phyloP scores from a whole-genome alignment of 1,284 basidiomycete genomes.

The Melampsora americana region DNA sequence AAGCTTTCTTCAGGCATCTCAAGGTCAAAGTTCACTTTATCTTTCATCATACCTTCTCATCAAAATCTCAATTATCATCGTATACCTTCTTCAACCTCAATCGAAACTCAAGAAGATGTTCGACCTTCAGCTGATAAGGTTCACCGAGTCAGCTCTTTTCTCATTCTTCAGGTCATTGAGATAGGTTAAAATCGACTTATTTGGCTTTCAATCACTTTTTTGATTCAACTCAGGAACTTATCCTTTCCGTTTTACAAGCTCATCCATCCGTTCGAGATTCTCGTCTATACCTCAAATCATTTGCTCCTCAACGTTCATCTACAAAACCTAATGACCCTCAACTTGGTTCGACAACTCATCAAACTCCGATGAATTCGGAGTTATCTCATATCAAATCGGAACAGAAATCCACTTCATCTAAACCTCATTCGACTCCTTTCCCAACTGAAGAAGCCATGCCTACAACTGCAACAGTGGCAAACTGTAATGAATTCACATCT shows the following conservation, averaged over 20 bases:
- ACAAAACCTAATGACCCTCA: conserved; percentile 47
- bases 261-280: conserved; percentile 90
- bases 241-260: conserved; percentile 87
- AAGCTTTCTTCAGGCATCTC: too few relatives aligned
- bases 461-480: conserved; percentile 49
- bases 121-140: conserved; percentile 1
- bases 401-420: conserved; percentile 6
- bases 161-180: too few relatives aligned
- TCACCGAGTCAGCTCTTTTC: background rate
- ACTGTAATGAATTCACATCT: conserved; percentile 47
- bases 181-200: background rate
- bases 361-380: conserved; percentile 49
- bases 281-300: conserved; percentile 80
- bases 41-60: too few relatives aligned
- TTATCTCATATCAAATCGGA: conserved; percentile 26
- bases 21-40: too few relatives aligned
- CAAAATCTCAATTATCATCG: background rate
- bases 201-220: background rate
- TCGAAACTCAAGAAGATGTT: background rate
- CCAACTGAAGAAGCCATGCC: conserved; percentile 48
- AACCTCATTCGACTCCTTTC: conserved; percentile 47
- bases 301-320: conserved; percentile 59
- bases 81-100: background rate
- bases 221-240: conserved; percentile 77
- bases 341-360: conserved; percentile 46